Evolutionary conservation across 2,329 filamentous ascomycete species (phyloP), one percentile per base, ranked within the genome.

Genomic region (Apiospora hydei): DNA sequence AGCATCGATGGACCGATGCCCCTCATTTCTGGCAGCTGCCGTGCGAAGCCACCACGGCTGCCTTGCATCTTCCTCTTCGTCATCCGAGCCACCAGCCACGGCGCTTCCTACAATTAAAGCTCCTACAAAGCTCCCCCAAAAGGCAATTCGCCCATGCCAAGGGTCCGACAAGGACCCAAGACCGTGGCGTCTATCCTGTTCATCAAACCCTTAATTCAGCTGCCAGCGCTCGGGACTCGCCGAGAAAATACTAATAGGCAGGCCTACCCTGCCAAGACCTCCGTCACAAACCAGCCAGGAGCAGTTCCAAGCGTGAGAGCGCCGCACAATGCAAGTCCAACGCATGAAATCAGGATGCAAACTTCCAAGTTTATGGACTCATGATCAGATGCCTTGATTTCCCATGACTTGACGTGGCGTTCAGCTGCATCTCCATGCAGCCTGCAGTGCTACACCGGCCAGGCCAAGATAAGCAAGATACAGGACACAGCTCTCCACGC

Each of bases 381-480:
- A 61, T 38, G 53, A 30, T 61, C 53, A 61, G 53, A 61, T 34
- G 53, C 30, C 38, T 21, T 21, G 53, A 38, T 61, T 16, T 61
- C 16, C 26, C 16, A 61, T 41, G 7, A 30, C 30, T 64, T 41
- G 57, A 64, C 53, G 53, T 61, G 53, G 53, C 53, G 53, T 61
- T 41, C 57, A 64, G 30, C 57, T 64, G 57, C 57, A 64, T 38
- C 34, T 41, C 11, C 18, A 30, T 64, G 57, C 57, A 64, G 34
- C 57, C 34, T 41, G 57, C 57, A 64, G 57, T 64, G 57, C 57
- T 64, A 64, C 57, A 21, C n/a, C 57, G 18, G 18, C 57, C 57
- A 64, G n/a, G 1, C 21, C 34, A 41, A 38, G 57, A 38, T 41
- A 64, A 64, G 30, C 34, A 13, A 64, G 34, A 64, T 64, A 64